These are phyloP conservation scores for Melastoma candidum DNA, from an alignment of 441 rosid species.

Conservation along the genomic window DNA sequence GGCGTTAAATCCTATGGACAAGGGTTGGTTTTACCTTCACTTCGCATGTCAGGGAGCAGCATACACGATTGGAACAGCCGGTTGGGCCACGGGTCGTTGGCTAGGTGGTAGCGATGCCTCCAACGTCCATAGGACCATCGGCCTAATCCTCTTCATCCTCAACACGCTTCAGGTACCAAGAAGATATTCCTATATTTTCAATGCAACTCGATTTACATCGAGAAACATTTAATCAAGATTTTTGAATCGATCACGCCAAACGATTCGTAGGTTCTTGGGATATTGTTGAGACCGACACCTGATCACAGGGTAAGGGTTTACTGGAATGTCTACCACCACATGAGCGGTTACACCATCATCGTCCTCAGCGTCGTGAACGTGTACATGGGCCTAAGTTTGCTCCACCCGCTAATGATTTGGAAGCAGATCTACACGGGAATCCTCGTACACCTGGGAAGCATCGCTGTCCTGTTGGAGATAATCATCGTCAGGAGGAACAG, in stretches of 20 bases:
- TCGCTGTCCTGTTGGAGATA: conserved; percentile 22
- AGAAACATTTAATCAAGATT: too few relatives aligned
- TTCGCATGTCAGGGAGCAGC: conserved; percentile 24
- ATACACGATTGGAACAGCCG: conserved; percentile 27
- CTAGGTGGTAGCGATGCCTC: conserved; percentile 19
- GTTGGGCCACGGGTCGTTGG: conserved; percentile 36
- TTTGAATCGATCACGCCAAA: too few relatives aligned
- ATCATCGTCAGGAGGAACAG: not conserved
- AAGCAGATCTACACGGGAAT: conserved; percentile 27
- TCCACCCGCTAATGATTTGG: conserved; percentile 22
- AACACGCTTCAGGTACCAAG: conserved; percentile 9
- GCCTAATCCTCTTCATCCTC: conserved; percentile 26
- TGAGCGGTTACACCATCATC: conserved; percentile 18
- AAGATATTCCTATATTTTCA: too few relatives aligned
- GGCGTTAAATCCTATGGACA: conserved; percentile 16
- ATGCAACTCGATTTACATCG: too few relatives aligned
- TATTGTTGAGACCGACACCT: too few relatives aligned
- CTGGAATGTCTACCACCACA: too few relatives aligned
- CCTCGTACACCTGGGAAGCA: conserved; percentile 15
- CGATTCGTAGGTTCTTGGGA: too few relatives aligned
- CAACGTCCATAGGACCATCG: conserved; percentile 24
- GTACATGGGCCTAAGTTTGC: conserved; percentile 18
- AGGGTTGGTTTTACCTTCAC: conserved; percentile 30
- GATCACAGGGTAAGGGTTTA: too few relatives aligned
- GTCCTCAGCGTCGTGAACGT: conserved; percentile 21